A percentile compares a stretch with the other conserved stretches of the same genome.
phyloP scores from a whole-genome alignment of 768 basidiomycete species.

The Mycena haematopus region DNA sequence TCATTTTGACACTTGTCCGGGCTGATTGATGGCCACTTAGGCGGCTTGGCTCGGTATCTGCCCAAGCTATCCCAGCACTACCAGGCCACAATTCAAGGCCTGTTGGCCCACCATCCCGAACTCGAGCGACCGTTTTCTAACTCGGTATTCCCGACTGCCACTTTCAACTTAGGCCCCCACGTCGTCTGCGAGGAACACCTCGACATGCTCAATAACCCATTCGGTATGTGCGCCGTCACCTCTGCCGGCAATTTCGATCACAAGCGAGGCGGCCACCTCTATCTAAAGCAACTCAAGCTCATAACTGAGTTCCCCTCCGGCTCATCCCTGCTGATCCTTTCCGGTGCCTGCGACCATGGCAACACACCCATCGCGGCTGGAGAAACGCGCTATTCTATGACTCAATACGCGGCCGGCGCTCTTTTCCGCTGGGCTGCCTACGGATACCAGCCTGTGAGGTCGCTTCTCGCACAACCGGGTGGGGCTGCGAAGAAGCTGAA shows the following conservation, averaged over 20 bases:
- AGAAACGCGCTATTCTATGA: too few relatives aligned
- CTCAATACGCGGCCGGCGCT: background rate
- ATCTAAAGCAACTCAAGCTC: background rate
- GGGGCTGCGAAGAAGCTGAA: background rate
- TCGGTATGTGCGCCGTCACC: background rate
- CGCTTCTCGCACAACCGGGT: background rate
- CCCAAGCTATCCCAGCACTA: too few relatives aligned
- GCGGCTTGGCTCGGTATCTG: too few relatives aligned
- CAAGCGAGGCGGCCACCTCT: background rate
- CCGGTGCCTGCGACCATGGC: background rate
- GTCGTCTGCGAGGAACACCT: background rate
- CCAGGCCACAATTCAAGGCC: too few relatives aligned
- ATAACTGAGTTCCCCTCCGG: background rate
- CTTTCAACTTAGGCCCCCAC: background rate
- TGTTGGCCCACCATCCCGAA: too few relatives aligned
- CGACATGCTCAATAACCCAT: background rate
- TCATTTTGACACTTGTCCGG: too few relatives aligned
- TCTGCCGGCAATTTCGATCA: background rate
- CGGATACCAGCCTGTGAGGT: background rate
- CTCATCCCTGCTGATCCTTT: background rate
- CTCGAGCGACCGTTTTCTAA: background rate
- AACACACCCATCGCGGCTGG: background rate
- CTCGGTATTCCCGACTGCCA: background rate
- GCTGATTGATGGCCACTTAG: too few relatives aligned
- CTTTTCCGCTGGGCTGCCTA: constrained; percentile 9